Conservation (phyloP, 2,329 filamentous ascomycete species). For the Curvularia hawaiiensis region DNA sequence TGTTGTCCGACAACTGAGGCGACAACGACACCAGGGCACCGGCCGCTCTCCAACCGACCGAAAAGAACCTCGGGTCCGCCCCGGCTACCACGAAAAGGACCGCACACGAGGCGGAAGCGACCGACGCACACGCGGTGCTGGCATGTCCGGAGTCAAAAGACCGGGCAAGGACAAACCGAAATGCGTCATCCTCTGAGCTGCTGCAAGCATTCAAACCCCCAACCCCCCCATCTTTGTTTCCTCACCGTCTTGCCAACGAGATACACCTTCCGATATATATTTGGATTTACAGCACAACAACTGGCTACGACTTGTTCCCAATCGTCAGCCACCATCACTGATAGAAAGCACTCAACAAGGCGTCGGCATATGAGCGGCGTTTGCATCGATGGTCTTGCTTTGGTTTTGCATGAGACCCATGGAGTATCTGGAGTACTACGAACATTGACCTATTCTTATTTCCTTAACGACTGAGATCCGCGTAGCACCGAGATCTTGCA, state of each 20-base stretch:
- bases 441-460: conserved; percentile 23
- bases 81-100: conserved; percentile 25
- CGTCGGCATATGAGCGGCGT: conserved; percentile 47
- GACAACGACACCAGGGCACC: conserved; percentile 67
- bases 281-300: conserved; percentile 34
- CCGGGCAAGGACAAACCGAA: conserved; percentile 38
- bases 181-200: conserved; percentile 42
- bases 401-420: conserved; percentile 38
- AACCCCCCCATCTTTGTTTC: conserved; percentile 1
- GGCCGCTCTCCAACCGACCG: conserved; percentile 27
- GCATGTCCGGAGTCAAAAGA: conserved; percentile 20
- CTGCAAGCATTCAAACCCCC: no score
- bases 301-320: conserved; percentile 33
- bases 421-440: conserved; percentile 39
- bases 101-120: conserved; percentile 22
- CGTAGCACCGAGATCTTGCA: conserved; percentile 26
- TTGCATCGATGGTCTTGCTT: conserved; percentile 40
- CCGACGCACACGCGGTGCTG: conserved; percentile 19
- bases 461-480: conserved; percentile 21
- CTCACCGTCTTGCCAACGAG: conserved; percentile 7
- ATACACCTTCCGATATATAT: conserved; percentile 25
- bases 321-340: conserved; percentile 31
- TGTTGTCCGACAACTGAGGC: conserved; percentile 86
- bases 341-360: conserved; percentile 40
- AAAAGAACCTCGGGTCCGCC: conserved; percentile 20